phyloP scores from a whole-genome alignment of 2,329 filamentous ascomycete species.

The Torrubiellomyces zombiae region DNA sequence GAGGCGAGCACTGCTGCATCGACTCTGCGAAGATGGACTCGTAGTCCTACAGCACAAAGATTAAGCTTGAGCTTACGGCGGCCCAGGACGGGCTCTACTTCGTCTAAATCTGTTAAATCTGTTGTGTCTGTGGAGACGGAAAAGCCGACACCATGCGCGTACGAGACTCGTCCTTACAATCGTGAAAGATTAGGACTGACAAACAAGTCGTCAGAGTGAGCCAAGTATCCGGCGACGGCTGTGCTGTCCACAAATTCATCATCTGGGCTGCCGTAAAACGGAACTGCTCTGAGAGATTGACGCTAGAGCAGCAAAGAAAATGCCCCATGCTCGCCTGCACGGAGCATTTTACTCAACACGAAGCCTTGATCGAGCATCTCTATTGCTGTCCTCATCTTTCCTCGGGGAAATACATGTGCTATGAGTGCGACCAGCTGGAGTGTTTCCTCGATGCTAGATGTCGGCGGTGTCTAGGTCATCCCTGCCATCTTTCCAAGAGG shows the following conservation, averaged over 20 bases:
- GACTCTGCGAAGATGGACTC: slow-evolving; percentile 4
- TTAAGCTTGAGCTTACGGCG: slow-evolving; percentile 4
- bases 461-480: slow-evolving; percentile 30
- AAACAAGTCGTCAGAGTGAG: slow-evolving; percentile 20
- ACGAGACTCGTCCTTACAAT: slow-evolving; percentile 1
- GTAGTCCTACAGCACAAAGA: slow-evolving; percentile 4
- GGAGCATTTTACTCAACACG: slow-evolving; percentile 31
- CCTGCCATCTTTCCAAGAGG: slow-evolving; percentile 32
- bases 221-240: slow-evolving; percentile 29
- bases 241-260: slow-evolving; percentile 36
- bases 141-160: slow-evolving; percentile 5
- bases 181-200: slow-evolving; percentile 5
- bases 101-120: slow-evolving; percentile 3
- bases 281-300: slow-evolving; percentile 31
- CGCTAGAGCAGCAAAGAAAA: slow-evolving; percentile 27
- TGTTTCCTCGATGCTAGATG: slow-evolving; percentile 34
- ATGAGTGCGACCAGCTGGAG: slow-evolving; percentile 34
- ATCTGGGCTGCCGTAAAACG: slow-evolving; percentile 39
- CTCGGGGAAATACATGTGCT: slow-evolving; percentile 38
- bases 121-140: slow-evolving; percentile 5
- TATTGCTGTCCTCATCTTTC: slow-evolving; percentile 29
- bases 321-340: slow-evolving; percentile 36
- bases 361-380: slow-evolving; percentile 36
- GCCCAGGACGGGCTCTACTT: slow-evolving; percentile 2
- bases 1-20: slow-evolving; percentile 4